A percentile compares a stretch with the other conserved stretches of the same genome.
phyloP scores from a whole-genome alignment of 2,329 filamentous ascomycete species.

The Aspergillus fijiensis region DNA sequence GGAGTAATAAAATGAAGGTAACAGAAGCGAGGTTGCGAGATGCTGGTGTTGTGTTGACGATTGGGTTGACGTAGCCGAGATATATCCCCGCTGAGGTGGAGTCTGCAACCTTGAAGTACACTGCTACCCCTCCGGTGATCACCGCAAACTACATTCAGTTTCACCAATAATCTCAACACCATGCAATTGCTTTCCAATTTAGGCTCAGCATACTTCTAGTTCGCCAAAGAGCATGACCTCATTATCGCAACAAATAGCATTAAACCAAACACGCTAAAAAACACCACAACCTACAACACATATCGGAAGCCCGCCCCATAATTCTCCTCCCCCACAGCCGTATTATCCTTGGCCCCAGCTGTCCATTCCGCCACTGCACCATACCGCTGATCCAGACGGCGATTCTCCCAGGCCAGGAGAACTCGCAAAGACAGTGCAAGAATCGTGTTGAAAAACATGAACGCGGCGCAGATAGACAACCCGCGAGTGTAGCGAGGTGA shows the following conservation, averaged over 20 bases:
- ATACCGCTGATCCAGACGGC: slow-evolving; percentile 54
- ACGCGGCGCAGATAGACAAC: slow-evolving; percentile 59
- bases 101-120: too few relatives aligned
- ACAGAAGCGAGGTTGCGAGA: too few relatives aligned
- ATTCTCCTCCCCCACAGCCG: slow-evolving; percentile 38
- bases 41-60: too few relatives aligned
- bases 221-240: not conserved
- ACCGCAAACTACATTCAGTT: too few relatives aligned
- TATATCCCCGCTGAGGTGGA: too few relatives aligned
- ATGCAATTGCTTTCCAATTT: too few relatives aligned
- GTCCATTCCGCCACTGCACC: slow-evolving; percentile 29
- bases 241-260: not conserved
- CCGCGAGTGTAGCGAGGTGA: slow-evolving; percentile 55
- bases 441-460: slow-evolving; percentile 60
- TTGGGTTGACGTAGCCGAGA: too few relatives aligned
- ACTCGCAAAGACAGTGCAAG: slow-evolving; percentile 55
- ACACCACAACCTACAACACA: slow-evolving; percentile 28
- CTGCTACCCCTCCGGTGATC: too few relatives aligned
- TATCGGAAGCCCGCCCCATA: slow-evolving; percentile 41
- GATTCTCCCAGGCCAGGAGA: slow-evolving; percentile 61
- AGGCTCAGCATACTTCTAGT: not conserved
- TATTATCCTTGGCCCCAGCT: slow-evolving; percentile 8
- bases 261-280: not conserved
- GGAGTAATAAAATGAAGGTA: too few relatives aligned
- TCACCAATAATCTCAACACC: too few relatives aligned